Evolutionary conservation across 345 rosid genomes (phyloP).

Genomic region (Syzygium jambos): DNA sequence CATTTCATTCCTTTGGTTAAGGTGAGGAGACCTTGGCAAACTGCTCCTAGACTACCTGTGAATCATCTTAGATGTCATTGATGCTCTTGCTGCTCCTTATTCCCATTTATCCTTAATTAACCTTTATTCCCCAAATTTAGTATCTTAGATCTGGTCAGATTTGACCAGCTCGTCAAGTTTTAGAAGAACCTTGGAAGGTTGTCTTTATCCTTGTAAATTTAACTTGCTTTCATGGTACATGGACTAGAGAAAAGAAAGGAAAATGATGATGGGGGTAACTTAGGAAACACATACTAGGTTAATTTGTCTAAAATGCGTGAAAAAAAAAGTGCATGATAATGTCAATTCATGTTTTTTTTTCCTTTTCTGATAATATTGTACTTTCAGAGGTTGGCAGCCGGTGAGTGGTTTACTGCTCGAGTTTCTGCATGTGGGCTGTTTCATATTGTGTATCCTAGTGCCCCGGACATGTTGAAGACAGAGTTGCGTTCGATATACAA

Average conservation of each 20-base stretch:
- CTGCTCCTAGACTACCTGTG: neutral
- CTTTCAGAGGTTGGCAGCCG: conserved; percentile 80
- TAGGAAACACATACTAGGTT: neutral
- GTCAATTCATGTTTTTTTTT: neutral
- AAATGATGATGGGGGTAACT: neutral
- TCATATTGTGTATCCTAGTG: conserved; percentile 90
- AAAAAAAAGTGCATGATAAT: neutral
- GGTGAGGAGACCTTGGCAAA: conserved; percentile 31
- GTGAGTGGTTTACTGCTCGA: conserved; percentile 97
- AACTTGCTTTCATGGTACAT: neutral
- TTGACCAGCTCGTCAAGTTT: neutral
- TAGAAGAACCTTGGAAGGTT: neutral
- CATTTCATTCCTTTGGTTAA: conserved; percentile 75
- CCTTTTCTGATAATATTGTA: neutral
- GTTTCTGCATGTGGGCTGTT: conserved; percentile 89
- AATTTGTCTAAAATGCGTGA: neutral
- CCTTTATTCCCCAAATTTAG: neutral
- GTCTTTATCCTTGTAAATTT: neutral
- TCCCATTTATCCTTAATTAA: neutral
- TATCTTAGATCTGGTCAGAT: neutral
- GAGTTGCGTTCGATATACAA: conserved; percentile 61
- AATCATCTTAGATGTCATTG: neutral
- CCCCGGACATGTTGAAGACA: conserved; percentile 58
- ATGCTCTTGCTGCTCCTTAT: neutral
- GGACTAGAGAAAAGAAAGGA: neutral